Base-by-base conservation (phyloP, 1,284 basidiomycete species). In the Cystobasidium pallidum region DNA sequence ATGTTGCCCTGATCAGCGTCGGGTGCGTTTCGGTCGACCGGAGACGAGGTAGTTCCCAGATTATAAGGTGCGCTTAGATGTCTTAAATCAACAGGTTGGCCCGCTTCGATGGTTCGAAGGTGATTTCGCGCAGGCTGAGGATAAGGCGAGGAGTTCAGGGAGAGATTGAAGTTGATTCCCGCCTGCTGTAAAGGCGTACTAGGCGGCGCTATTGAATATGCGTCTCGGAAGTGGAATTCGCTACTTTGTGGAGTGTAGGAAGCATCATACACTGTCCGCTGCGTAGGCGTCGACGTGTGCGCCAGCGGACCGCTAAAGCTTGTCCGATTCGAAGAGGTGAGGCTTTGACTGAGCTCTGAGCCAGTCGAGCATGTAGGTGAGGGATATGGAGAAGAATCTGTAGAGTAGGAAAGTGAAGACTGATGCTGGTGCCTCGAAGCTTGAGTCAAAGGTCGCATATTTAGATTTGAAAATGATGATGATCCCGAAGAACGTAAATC, bases 141-240 rank as follows among this genome's bases (percentile, higher is more conserved):
- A 15, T 45, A 26, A 34, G 39, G 47, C 26, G 68, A 54, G 17
- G 59, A 30, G 47, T 71, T 63, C 24, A 71, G 36, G 28, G 59
- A 62, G 1, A 71, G 61, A 39, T 71, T 63, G 51, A 71, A 71
- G 19, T 51, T 54, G 47, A 71, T 52, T 24, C 68, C 55, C 17
- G 68, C 68, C 34, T 71, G 68, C 26, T 71, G 68, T 4, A 61
- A 24, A 41, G 39, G 58, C 3, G 36, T 43, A 17, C 21, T 45
- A 1, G 58, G 26, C 21, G 58, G 41, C 7, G n/a, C 58, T 4
- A 26, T 21, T 1, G n/a, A 10, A 26, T 41, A 26, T 17, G 26
- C 39, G 0, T 49, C 24, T 19, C 51, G 17, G 15, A 19, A 39
- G 13, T 67, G 62, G 2, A 32, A 10, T 6, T 47, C 58, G 15